Conservation (phyloP, 2,329 filamentous ascomycete species). For the Chrysosporium keratinophilum region DNA sequence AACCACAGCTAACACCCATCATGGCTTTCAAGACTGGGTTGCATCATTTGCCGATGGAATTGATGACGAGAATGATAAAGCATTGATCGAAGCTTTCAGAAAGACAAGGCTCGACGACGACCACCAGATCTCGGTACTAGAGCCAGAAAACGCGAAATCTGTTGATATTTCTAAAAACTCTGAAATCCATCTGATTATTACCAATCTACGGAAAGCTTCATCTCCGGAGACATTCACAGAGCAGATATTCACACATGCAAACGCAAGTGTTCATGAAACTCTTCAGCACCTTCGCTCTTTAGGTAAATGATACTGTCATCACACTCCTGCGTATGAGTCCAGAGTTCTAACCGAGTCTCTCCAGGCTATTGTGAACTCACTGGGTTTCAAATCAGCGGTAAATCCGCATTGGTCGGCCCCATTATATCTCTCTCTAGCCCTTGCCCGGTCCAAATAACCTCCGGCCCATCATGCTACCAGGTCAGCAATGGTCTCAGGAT, state of each 20-base stretch:
- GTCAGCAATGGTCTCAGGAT: background rate
- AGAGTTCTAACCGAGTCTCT: background rate
- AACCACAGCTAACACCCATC: background rate
- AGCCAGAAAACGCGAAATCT: background rate
- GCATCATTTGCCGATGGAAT: background rate
- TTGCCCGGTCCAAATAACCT: background rate
- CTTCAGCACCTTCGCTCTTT: background rate
- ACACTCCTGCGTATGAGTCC: background rate
- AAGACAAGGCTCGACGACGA: background rate
- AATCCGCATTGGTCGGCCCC: background rate
- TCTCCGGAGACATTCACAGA: background rate
- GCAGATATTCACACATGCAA: background rate
- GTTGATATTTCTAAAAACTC: background rate
- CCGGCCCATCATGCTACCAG: background rate
- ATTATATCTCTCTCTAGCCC: background rate
- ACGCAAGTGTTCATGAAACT: background rate
- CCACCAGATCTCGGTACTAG: background rate
- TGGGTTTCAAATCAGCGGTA: background rate
- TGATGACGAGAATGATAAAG: background rate
- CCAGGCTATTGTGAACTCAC: background rate
- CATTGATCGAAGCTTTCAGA: background rate
- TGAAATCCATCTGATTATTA: background rate
- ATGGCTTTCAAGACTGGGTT: background rate
- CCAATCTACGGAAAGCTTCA: background rate
- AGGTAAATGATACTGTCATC: background rate